These are phyloP conservation scores for Solanum paucissectum DNA, from an alignment of 257 asterid species.

Conservation along the genomic window DNA sequence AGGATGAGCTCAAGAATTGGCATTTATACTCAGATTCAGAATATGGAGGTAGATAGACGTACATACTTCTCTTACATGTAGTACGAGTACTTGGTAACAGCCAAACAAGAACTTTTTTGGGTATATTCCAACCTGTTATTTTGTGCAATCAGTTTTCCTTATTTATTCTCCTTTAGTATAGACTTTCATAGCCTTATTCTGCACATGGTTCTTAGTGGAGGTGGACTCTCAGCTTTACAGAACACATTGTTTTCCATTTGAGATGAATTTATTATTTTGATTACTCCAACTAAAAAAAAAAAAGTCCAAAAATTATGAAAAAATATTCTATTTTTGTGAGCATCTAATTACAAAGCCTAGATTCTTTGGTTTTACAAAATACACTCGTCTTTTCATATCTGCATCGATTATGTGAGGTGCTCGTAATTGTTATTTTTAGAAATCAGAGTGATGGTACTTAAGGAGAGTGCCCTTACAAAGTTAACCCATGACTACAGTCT, in stretches of 20 bases:
- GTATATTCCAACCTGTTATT: not conserved
- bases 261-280: not conserved
- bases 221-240: not conserved
- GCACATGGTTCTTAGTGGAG: not conserved
- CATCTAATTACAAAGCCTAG: not conserved
- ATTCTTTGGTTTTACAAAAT: not conserved
- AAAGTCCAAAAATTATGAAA: not conserved
- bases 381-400: not conserved
- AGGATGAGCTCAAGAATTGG: slow-evolving; percentile 84
- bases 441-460: not conserved
- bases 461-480: not conserved
- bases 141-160: not conserved
- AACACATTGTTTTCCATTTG: not conserved
- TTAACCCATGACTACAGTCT: not conserved
- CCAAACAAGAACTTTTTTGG: not conserved
- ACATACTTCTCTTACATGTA: not conserved
- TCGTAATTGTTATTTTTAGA: not conserved
- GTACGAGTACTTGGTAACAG: not conserved
- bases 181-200: not conserved
- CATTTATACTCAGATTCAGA: slow-evolving; percentile 95
- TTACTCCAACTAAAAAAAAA: not conserved
- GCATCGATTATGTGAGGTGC: not conserved
- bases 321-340: not conserved
- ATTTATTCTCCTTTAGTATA: not conserved
- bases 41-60: slow-evolving; percentile 54